Conservation (phyloP, 768 basidiomycete species). For the Lentinula aciculospora region DNA sequence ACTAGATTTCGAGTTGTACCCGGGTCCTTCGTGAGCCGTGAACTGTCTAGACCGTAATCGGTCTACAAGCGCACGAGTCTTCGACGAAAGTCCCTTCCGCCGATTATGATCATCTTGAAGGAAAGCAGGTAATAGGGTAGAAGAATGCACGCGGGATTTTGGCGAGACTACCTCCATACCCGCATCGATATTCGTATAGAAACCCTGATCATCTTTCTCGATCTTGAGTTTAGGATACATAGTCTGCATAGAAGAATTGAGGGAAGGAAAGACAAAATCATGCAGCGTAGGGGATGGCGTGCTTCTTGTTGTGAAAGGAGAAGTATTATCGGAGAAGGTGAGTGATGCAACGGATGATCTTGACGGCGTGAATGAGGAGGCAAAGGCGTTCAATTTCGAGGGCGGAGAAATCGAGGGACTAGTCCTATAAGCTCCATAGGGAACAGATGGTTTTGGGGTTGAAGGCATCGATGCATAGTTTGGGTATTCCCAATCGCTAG, state of each 20-base stretch:
- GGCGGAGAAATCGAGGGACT: neutral
- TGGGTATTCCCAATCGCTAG: neutral
- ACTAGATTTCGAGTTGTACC: constrained; percentile 24
- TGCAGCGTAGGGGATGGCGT: constrained; percentile 6
- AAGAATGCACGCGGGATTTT: constrained; percentile 14
- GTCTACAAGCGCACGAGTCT: constrained; percentile 57
- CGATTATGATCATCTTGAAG: constrained; percentile 32
- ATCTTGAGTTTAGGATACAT: constrained; percentile 32
- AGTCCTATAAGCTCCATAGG: neutral
- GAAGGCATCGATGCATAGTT: constrained; percentile 30
- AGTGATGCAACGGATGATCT: constrained; percentile 20
- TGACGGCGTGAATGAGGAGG: constrained; percentile 38
- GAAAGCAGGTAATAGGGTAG: constrained; percentile 43
- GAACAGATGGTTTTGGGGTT: constrained; percentile 38
- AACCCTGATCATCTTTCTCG: constrained; percentile 50
- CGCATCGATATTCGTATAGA: constrained; percentile 35
- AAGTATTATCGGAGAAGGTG: constrained; percentile 15
- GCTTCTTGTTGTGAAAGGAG: constrained; percentile 9
- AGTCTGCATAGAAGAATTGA: constrained; percentile 24
- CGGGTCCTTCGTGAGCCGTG: neutral
- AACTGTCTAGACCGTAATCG: constrained; percentile 32
- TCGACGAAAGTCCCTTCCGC: constrained; percentile 34
- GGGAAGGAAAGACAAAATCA: constrained; percentile 45
- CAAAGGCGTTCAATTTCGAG: constrained; percentile 33
- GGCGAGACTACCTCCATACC: constrained; percentile 23